Conservation (phyloP, 1,284 basidiomycete genomes). For the Cutaneotrichosporon cyanovorans region DNA sequence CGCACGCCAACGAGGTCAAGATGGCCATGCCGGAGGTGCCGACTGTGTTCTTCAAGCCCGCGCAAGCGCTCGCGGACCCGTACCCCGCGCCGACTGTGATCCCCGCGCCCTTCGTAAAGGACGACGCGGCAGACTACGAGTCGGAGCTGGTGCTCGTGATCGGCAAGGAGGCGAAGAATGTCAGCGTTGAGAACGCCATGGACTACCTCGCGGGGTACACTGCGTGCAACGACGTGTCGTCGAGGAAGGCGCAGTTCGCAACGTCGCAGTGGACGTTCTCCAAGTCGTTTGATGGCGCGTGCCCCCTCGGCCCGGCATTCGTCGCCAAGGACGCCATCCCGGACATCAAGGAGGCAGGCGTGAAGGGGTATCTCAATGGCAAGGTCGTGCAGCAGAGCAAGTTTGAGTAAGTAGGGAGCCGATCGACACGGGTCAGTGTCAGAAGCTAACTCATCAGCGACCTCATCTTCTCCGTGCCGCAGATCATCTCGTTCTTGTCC, state of each 20-base stretch:
- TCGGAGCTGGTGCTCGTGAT: constrained; percentile 80
- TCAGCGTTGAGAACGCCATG: constrained; percentile 65
- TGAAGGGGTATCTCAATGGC: constrained; percentile 38
- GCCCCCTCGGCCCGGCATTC: constrained; percentile 46
- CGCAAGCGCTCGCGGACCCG: constrained; percentile 31
- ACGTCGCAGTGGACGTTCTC: constrained; percentile 42
- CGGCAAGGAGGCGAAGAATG: constrained; percentile 69
- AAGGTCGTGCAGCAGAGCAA: constrained; percentile 39
- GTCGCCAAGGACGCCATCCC: constrained; percentile 27
- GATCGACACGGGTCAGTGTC: constrained; percentile 31
- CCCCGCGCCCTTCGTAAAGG: constrained; percentile 51
- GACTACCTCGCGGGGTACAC: constrained; percentile 65
- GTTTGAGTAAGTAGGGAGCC: constrained; percentile 30
- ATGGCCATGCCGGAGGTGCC: constrained; percentile 33
- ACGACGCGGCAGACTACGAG: constrained; percentile 76
- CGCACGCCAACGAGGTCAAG: constrained; percentile 42
- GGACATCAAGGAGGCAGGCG: constrained; percentile 26
- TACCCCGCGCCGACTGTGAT: constrained; percentile 32
- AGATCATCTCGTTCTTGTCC: constrained; percentile 60
- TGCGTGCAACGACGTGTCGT: constrained; percentile 46
- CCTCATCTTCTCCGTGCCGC: constrained; percentile 45
- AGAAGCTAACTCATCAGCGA: no score
- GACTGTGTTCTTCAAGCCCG: constrained; percentile 39
- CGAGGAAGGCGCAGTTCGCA: constrained; percentile 33
- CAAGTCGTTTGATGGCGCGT: constrained; percentile 46